A percentile compares a stretch with the other conserved stretches of the same genome.
These are phyloP conservation scores for Salix arbutifolia DNA, from an alignment of 345 rosid genomes.

Conservation along the genomic window DNA sequence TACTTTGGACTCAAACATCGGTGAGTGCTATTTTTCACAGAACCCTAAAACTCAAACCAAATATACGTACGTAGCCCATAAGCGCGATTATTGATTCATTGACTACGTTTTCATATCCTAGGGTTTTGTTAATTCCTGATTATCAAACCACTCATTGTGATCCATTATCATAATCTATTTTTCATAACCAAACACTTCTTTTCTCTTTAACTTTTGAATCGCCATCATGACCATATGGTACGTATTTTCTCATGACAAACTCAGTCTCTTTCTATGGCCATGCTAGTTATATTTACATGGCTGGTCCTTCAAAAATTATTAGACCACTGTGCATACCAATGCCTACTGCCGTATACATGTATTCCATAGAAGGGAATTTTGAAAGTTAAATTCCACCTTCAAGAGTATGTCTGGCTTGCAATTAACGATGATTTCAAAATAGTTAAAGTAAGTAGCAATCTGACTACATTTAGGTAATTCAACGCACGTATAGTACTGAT, in stretches of 20 bases:
- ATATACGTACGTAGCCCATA: not conserved
- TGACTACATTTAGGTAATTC: not conserved
- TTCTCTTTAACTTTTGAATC: slow-evolving; percentile 9
- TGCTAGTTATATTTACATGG: not conserved
- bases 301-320: not conserved
- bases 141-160: slow-evolving; percentile 7
- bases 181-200: not conserved
- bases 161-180: slow-evolving; percentile 10
- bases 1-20: not conserved
- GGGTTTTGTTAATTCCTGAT: slow-evolving; percentile 8
- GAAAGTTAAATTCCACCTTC: not conserved
- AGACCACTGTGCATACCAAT: not conserved
- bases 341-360: not conserved
- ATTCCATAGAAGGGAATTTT: not conserved
- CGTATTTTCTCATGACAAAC: not conserved
- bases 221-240: not conserved
- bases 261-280: not conserved
- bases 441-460: not conserved
- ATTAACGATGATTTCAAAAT: not conserved
- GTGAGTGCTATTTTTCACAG: not conserved
- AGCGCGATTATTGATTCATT: not conserved
- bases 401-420: not conserved
- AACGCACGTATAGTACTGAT: no score
- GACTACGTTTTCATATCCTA: not conserved
- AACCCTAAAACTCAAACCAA: not conserved